Percentiles rank a stretch among this genome's conserved stretches.
Conservation (phyloP, 1,284 basidiomycete genomes). For the Moniliophthora roreri region DNA sequence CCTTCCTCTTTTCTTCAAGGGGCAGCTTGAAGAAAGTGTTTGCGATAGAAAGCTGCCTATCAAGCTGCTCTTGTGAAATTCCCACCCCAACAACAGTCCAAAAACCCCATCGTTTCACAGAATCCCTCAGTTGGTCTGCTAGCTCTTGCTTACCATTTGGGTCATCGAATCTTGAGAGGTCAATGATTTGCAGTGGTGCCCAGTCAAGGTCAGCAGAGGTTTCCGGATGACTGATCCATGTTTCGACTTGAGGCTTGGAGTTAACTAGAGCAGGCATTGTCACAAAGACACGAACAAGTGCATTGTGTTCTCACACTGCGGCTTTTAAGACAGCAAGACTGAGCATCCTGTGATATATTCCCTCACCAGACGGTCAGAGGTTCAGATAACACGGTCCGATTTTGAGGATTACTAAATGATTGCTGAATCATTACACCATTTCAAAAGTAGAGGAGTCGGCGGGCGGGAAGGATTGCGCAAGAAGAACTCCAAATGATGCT, state of each 20-base stretch:
- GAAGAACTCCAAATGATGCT: slow-evolving; percentile 3
- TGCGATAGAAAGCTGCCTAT: slow-evolving; percentile 24
- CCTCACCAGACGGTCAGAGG: not conserved
- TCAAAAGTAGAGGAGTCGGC: no score
- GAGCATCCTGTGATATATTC: no score
- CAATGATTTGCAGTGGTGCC: slow-evolving; percentile 24
- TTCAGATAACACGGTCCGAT: not conserved
- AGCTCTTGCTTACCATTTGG: slow-evolving; percentile 22
- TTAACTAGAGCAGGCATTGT: slow-evolving; percentile 12
- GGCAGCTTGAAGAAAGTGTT: slow-evolving; percentile 26
- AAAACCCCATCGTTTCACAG: slow-evolving; percentile 24
- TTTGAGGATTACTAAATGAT: no score
- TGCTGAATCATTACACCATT: no score
- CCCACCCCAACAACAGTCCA: slow-evolving; percentile 25
- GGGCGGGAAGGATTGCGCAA: slow-evolving; percentile 1
- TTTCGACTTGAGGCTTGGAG: slow-evolving; percentile 9
- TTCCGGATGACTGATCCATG: slow-evolving; percentile 13
- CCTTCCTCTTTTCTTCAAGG: slow-evolving; percentile 25
- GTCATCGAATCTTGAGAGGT: slow-evolving; percentile 25
- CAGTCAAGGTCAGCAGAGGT: slow-evolving; percentile 22
- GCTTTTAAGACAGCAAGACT: not conserved
- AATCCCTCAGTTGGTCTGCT: slow-evolving; percentile 19
- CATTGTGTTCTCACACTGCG: not conserved
- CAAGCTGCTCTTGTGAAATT: slow-evolving; percentile 23
- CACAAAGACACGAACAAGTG: not conserved